phyloP scores from a whole-genome alignment of 1,139 yeast genomes.

The Hyphopichia burtonii region DNA sequence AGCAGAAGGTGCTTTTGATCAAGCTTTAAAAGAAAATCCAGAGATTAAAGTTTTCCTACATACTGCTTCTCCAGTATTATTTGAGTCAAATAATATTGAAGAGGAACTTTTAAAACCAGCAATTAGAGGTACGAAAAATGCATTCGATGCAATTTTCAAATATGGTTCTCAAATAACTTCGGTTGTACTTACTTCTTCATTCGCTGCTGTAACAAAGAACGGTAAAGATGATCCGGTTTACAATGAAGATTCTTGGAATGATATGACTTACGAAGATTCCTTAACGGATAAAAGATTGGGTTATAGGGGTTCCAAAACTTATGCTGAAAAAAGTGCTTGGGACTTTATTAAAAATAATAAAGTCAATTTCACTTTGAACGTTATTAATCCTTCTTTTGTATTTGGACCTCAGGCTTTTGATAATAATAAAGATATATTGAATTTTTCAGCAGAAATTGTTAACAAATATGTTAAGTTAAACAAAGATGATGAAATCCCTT shows the following conservation, averaged over 20 bases:
- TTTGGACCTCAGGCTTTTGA: constrained; percentile 27
- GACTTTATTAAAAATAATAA: constrained; percentile 24
- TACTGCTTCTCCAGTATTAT: constrained; percentile 21
- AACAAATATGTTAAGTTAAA: constrained; percentile 9
- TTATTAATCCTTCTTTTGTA: constrained; percentile 16
- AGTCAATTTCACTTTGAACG: constrained; percentile 10
- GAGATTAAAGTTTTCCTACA: constrained; percentile 16
- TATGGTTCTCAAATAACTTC: constrained; percentile 25
- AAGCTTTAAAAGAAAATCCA: constrained; percentile 16
- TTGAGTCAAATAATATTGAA: constrained; percentile 16
- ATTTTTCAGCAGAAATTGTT: constrained; percentile 16
- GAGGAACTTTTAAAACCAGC: constrained; percentile 21
- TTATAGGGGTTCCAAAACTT: constrained; percentile 33
- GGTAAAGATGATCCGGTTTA: constrained; percentile 16
- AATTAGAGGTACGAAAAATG: constrained; percentile 24
- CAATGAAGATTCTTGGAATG: constrained; percentile 19
- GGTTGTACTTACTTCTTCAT: constrained; percentile 29
- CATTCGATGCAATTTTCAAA: constrained; percentile 23
- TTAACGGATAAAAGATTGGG: constrained; percentile 17
- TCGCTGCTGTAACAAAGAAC: constrained; percentile 16
- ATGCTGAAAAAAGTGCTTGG: constrained; percentile 42
- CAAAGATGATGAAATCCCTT: constrained; percentile 6
- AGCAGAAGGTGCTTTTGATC: constrained; percentile 17
- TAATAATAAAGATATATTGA: constrained; percentile 7
- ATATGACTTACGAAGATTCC: constrained; percentile 6